Conservation (phyloP, 225 moss, liverwort and hornwort species). For the Rhytidiadelphus loreus region DNA sequence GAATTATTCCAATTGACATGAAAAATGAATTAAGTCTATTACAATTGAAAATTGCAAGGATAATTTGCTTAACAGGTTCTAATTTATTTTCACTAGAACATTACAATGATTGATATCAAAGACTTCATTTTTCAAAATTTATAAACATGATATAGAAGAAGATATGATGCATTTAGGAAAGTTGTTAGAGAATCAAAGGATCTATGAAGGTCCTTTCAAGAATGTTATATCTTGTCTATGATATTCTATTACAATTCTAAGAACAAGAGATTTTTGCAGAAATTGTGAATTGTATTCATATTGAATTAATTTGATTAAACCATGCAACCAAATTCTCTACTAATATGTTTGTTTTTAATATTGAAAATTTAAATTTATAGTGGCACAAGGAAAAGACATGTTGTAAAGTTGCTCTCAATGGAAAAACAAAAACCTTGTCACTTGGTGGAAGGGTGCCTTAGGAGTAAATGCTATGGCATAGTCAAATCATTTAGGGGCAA, state of each 20-base stretch:
- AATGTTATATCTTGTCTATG: too few relatives aligned
- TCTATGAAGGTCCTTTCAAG: not conserved
- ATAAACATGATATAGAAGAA: fast-evolving
- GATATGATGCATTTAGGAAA: not conserved
- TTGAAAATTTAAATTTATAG: not conserved
- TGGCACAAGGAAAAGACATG: too few relatives aligned
- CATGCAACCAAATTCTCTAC: not conserved
- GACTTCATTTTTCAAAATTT: not conserved
- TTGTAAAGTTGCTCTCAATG: not conserved
- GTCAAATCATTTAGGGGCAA: fast-evolving
- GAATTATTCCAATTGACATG: not conserved
- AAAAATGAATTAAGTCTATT: not conserved
- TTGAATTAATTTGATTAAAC: not conserved
- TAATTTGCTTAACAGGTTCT: not conserved
- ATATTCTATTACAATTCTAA: not conserved
- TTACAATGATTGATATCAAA: not conserved
- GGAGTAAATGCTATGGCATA: fast-evolving
- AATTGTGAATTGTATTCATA: not conserved
- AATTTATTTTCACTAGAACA: fast-evolving
- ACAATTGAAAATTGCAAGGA: not conserved
- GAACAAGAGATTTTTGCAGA: not conserved
- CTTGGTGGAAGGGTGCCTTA: fast-evolving
- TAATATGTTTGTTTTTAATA: not conserved
- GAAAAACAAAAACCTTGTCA: not conserved
- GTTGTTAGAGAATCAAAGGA: not conserved